These are phyloP conservation scores for Anthracocystis panici-leucophaei DNA, from an alignment of 1,284 basidiomycete genomes.

Conservation along the genomic window DNA sequence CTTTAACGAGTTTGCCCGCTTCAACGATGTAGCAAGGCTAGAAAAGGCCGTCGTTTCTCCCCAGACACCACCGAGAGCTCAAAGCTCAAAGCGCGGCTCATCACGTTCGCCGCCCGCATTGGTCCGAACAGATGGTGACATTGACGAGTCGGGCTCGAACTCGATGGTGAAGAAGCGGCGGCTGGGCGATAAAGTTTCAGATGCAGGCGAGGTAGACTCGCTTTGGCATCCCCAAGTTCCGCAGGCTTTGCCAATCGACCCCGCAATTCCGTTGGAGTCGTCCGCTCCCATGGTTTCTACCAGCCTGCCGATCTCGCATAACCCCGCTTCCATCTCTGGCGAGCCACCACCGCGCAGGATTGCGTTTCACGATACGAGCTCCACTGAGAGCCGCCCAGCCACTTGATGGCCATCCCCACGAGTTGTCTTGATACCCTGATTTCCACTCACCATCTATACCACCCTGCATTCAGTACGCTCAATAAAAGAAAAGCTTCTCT, in stretches of 20 bases:
- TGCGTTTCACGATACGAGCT: conserved; percentile 33
- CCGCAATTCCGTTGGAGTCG: conserved; percentile 21
- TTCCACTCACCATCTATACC: neutral
- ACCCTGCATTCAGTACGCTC: neutral
- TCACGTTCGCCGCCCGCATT: conserved; percentile 7
- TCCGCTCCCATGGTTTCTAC: neutral
- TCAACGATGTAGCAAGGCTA: conserved; percentile 30
- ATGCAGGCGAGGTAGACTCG: neutral
- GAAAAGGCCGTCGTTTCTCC: conserved; percentile 20
- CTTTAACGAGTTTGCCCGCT: conserved; percentile 35
- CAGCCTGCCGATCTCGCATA: neutral
- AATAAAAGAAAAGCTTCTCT: neutral
- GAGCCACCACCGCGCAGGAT: conserved; percentile 32
- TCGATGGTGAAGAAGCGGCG: neutral
- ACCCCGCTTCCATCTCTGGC: neutral
- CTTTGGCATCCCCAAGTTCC: conserved; percentile 1
- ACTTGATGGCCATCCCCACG: neutral
- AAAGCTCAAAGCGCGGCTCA: conserved; percentile 12
- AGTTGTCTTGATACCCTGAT: neutral
- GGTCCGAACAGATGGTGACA: neutral
- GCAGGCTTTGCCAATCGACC: conserved; percentile 13
- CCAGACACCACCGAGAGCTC: neutral
- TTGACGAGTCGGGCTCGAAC: neutral
- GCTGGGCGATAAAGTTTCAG: neutral
- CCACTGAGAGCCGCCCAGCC: neutral